Evolutionary conservation across 176 grass and related monocot genomes (phyloP), one percentile per base, ranked within the genome.

Genomic region (Miscanthus lutarioriparius): DNA sequence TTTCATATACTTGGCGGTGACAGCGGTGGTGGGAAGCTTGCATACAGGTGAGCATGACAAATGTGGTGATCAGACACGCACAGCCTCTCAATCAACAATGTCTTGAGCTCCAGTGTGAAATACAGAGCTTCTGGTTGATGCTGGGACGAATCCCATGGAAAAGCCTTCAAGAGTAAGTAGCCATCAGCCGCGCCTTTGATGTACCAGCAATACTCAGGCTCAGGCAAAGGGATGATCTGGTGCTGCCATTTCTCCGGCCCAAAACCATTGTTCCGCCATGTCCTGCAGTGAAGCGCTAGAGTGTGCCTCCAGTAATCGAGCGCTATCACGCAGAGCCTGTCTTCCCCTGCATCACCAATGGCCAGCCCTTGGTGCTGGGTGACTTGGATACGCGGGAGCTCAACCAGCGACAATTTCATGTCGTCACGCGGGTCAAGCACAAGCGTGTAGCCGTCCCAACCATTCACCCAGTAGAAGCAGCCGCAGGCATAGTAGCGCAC

Each of bases 381-480:
- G 8, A 59, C 19, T 3, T 23, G 19, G 75, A 7, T 22, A 9
- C 6, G 8, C 3, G 56, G 84, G 6, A 80, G 53, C 9, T 62
- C 38, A 39, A 51, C 40, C 7, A 38, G 13, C 3, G 80, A 83
- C 73, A 83, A 77, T 7, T 77, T 44, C 86, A 88, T 78, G 30
- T 10, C 2, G 13, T 2, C 45, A 3, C 36, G 8, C 2, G 8
- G 28, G 43, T 88, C 75, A n/a, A 84, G 68, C 56, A 79, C 10
- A 0, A 84, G 58, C 58, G 84, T 16, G 12, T 67, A 23, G 7
- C 25, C 0, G 16, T 6, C 19, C 4, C 2, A 8, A 10, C 2
- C 0, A 2, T 15, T 4, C 25, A 58, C 44, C 87, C 87, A 88
- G 14, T 25, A 80, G 75, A 88, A 47, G 43, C 25, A 36, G 19